Conservation (phyloP, 345 rosid genomes). For the Firmiana major region DNA sequence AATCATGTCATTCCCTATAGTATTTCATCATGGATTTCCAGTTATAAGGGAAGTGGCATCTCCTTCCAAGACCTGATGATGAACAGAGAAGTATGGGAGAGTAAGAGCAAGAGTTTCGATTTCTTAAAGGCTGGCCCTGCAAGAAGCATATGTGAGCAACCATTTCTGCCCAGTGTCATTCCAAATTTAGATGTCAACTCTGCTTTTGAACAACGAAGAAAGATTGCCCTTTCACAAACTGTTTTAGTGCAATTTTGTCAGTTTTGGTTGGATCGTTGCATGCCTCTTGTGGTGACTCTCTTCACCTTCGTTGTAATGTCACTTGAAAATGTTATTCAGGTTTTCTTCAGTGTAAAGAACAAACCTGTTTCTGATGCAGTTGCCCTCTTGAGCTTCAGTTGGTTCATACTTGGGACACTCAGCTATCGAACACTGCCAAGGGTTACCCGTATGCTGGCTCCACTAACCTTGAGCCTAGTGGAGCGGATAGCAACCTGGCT, state of each 20-base stretch:
- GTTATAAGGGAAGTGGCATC: constrained; percentile 17
- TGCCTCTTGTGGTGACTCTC: constrained; percentile 79
- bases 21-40: constrained; percentile 18
- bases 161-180: constrained; percentile 19
- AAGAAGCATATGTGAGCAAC: constrained; percentile 24
- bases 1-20: constrained; percentile 18
- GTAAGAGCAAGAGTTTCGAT: constrained; percentile 15
- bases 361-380: constrained; percentile 75
- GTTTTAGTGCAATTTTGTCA: constrained; percentile 56
- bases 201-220: constrained; percentile 43
- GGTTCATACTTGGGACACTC: constrained; percentile 77
- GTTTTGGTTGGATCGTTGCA: constrained; percentile 64
- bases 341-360: constrained; percentile 59
- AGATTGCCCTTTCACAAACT: constrained; percentile 51
- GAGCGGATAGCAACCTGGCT: constrained; percentile 25
- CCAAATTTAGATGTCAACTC: constrained; percentile 24
- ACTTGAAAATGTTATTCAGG: constrained; percentile 54
- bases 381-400: constrained; percentile 75
- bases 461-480: constrained; percentile 13
- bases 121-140: constrained; percentile 15
- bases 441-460: constrained; percentile 38
- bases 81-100: constrained; percentile 23
- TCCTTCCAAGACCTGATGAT: constrained; percentile 14
- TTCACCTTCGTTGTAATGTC: constrained; percentile 74
- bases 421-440: constrained; percentile 63